Evolutionary conservation across 495 filamentous ascomycete genomes (phyloP).

Genomic region (Trichoderma virens): DNA sequence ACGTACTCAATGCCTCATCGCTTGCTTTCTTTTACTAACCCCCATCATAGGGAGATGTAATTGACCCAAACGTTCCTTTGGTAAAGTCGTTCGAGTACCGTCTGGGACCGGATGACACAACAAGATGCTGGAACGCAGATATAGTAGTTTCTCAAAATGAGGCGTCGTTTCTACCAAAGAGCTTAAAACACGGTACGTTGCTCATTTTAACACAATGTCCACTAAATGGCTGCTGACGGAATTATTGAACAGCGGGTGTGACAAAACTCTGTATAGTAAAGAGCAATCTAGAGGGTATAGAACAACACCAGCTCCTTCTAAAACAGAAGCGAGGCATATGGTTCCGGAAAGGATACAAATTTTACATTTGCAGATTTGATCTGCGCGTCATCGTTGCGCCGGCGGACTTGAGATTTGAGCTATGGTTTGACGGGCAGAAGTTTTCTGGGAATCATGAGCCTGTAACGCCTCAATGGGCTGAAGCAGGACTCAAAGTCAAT

Average conservation of each 20-base stretch:
- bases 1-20: background rate
- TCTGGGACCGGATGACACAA: no score
- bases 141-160: slow-evolving; percentile 39
- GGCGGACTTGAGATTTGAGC: slow-evolving; percentile 48
- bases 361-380: slow-evolving; percentile 42
- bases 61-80: no score
- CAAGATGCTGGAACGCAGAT: no score
- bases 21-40: background rate
- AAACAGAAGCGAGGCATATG: slow-evolving; percentile 26
- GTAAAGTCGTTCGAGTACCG: no score
- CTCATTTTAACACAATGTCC: background rate
- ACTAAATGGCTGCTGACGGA: slow-evolving; percentile 19
- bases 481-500: background rate
- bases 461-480: background rate
- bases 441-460: slow-evolving; percentile 42
- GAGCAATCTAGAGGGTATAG: slow-evolving; percentile 26
- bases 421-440: slow-evolving; percentile 42
- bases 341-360: slow-evolving; percentile 34
- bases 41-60: background rate
- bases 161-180: slow-evolving; percentile 33
- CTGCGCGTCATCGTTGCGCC: slow-evolving; percentile 46
- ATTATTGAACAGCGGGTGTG: slow-evolving; percentile 24
- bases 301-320: slow-evolving; percentile 26
- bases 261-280: slow-evolving; percentile 33
- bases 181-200: slow-evolving; percentile 27